phyloP scores from a whole-genome alignment of 1,139 yeast species.

The Taphrina populina region DNA sequence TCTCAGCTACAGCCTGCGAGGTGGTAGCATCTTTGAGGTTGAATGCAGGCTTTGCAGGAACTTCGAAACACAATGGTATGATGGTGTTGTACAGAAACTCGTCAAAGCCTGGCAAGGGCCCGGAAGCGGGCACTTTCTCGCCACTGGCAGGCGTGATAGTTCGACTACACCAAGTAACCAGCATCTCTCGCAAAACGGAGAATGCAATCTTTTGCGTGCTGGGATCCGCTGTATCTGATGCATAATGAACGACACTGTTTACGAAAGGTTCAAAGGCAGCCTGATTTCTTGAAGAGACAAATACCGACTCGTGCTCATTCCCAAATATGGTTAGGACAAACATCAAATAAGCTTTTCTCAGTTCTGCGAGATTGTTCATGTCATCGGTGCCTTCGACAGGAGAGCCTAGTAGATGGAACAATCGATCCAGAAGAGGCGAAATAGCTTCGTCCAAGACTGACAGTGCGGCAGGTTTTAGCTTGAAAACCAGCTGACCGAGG shows the following conservation, averaged over 20 bases:
- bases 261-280: slow-evolving; percentile 61
- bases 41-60: slow-evolving; percentile 71
- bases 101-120: slow-evolving; percentile 60
- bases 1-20: slow-evolving; percentile 70
- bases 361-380: slow-evolving; percentile 46
- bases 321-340: slow-evolving; percentile 67
- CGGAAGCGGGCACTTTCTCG: slow-evolving; percentile 11
- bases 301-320: slow-evolving; percentile 75
- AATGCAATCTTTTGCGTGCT: slow-evolving; percentile 68
- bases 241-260: slow-evolving; percentile 63
- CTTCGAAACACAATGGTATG: slow-evolving; percentile 69
- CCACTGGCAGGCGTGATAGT: slow-evolving; percentile 1
- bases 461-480: slow-evolving; percentile 67
- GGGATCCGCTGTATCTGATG: slow-evolving; percentile 56
- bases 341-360: slow-evolving; percentile 69
- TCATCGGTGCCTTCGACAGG: slow-evolving; percentile 50
- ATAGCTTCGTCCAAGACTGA: slow-evolving; percentile 70
- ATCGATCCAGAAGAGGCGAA: slow-evolving; percentile 68
- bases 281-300: slow-evolving; percentile 63
- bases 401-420: slow-evolving; percentile 58
- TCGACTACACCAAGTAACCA: slow-evolving; percentile 41
- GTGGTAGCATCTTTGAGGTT: slow-evolving; percentile 76
- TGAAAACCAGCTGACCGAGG: slow-evolving; percentile 83
- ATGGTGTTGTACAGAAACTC: slow-evolving; percentile 67
- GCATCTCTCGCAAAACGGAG: slow-evolving; percentile 65